Evolutionary conservation across 441 rosid genomes (phyloP).

Genomic region (Omphalea diandra): DNA sequence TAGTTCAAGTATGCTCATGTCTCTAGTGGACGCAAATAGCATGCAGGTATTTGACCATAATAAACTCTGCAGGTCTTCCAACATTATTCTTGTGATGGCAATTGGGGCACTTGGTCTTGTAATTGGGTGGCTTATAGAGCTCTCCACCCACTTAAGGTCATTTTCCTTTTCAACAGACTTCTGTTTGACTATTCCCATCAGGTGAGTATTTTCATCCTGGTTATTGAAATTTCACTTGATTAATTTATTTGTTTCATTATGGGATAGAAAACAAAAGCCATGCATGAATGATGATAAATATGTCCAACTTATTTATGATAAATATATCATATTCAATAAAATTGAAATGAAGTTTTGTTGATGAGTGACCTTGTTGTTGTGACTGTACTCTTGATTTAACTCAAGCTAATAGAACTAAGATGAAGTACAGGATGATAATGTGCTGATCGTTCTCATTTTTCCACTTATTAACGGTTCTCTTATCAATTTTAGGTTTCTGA

Average conservation of each 20-base stretch:
- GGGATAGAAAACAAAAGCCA: neutral
- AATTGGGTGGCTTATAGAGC: conserved; percentile 74
- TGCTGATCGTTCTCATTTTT: no score
- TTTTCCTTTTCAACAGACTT: conserved; percentile 47
- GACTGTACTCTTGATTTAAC: no score
- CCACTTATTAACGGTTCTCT: no score
- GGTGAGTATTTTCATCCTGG: conserved; percentile 42
- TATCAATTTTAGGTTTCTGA: no score
- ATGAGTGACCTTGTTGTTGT: no score
- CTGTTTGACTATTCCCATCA: conserved; percentile 37
- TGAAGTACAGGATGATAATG: no score
- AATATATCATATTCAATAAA: no score
- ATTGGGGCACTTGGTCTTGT: conserved; percentile 81
- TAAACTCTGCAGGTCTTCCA: conserved; percentile 61
- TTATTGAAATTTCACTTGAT: no score
- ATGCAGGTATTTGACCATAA: conserved; percentile 16
- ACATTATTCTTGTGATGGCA: conserved; percentile 75
- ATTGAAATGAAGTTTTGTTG: no score
- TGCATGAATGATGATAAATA: neutral
- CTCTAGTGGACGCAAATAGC: neutral
- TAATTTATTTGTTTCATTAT: no score
- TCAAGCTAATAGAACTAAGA: no score
- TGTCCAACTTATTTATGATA: neutral
- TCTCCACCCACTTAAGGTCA: conserved; percentile 58
- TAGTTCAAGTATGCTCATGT: conserved; percentile 15